Evolutionary conservation across 2,329 filamentous ascomycete species (phyloP).

Genomic region (Colletotrichum tamarilloi): DNA sequence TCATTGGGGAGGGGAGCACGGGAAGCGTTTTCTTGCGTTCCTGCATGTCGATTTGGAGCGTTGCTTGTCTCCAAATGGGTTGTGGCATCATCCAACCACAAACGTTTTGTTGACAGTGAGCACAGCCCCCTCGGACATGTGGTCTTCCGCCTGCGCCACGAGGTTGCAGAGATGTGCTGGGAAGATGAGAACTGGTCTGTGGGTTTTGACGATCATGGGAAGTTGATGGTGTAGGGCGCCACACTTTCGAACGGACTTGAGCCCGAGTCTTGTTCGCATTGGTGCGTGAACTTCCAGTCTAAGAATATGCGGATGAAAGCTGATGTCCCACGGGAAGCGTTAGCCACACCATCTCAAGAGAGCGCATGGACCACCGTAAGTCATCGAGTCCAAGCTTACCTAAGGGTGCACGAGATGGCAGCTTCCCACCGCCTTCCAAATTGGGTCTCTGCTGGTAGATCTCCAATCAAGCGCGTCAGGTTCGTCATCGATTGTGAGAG

Average conservation of each 20-base stretch:
- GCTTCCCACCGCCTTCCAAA: slow-evolving; percentile 25
- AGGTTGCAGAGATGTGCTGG: slow-evolving; percentile 4
- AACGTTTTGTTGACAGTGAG: neutral
- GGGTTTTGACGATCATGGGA: neutral
- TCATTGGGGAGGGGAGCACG: neutral
- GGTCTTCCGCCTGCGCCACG: slow-evolving; percentile 9
- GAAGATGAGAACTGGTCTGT: neutral
- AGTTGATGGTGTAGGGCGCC: neutral
- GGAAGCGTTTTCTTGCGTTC: neutral
- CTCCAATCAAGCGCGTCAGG: slow-evolving; percentile 31
- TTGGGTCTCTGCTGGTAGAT: neutral
- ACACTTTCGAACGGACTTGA: neutral
- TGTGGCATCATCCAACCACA: neutral
- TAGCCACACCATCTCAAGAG: slow-evolving; percentile 9
- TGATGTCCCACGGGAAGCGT: neutral
- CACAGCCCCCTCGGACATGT: slow-evolving; percentile 7
- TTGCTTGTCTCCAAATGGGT: neutral
- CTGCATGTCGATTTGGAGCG: slow-evolving; percentile 7
- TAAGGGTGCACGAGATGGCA: neutral
- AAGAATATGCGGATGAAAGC: neutral
- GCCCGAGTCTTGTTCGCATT: neutral
- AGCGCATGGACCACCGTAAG: neutral
- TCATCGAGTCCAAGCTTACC: neutral
- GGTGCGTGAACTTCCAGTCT: neutral
- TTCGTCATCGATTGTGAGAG: slow-evolving; percentile 32